Evolutionary conservation across 208 protist genomes (phyloP).

Genomic region (Trypanosoma lewisi): DNA sequence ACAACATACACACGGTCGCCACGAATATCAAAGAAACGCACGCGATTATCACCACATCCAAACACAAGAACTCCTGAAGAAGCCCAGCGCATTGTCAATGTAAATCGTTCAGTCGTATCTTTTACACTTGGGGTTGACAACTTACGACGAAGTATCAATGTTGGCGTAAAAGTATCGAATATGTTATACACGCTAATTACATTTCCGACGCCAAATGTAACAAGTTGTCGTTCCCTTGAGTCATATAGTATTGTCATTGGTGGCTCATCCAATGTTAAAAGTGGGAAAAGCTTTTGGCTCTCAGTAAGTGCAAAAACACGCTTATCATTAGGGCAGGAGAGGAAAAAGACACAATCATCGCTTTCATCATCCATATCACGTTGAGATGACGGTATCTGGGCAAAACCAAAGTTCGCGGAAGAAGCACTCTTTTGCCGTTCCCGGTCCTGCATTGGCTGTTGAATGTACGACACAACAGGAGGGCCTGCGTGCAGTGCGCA

Average conservation of each 20-base stretch:
- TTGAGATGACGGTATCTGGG: neutral
- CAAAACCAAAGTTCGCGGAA: neutral
- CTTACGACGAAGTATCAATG: conserved; percentile 61
- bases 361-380: neutral
- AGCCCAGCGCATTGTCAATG: conserved; percentile 76
- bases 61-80: conserved; percentile 68
- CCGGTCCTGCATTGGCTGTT: neutral
- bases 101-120: conserved; percentile 24
- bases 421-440: conserved; percentile 1
- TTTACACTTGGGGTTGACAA: conserved; percentile 41
- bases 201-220: conserved; percentile 57
- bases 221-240: conserved; percentile 46
- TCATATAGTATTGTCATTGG: conserved; percentile 72
- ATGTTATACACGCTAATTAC: conserved; percentile 70
- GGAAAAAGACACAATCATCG: conserved; percentile 68
- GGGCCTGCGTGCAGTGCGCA: conserved; percentile 42
- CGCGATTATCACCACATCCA: conserved; percentile 67
- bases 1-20: conserved; percentile 76
- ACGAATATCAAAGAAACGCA: conserved; percentile 82
- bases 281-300: conserved; percentile 61
- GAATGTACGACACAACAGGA: neutral
- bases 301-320: conserved; percentile 50
- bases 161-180: conserved; percentile 40
- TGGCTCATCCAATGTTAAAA: conserved; percentile 47
- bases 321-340: conserved; percentile 38